A percentile compares a stretch with the other conserved stretches of the same genome.
phyloP scores from a whole-genome alignment of 2,329 filamentous ascomycete genomes.

The Cercospora zeae-maydis region DNA sequence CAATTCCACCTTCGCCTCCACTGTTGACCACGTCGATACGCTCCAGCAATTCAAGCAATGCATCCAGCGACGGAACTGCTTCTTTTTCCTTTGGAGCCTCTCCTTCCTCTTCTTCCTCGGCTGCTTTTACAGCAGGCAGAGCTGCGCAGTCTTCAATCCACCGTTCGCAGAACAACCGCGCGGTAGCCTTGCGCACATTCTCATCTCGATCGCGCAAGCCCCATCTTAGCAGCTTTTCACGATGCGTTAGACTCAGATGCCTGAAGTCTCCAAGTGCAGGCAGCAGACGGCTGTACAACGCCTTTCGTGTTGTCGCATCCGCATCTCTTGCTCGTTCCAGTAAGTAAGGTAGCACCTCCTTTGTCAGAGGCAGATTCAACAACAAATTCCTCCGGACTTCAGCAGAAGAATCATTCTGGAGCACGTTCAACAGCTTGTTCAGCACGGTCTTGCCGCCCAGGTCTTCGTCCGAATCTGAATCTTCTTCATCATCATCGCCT shows the following conservation, averaged over 20 bases:
- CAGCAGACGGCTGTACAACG: conserved; percentile 81
- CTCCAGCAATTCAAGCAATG: conserved; percentile 83
- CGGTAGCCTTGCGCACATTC: conserved; percentile 86
- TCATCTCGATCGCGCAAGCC: conserved; percentile 91
- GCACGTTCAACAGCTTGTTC: conserved; percentile 77
- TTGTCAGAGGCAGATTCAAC: conserved; percentile 82
- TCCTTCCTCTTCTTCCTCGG: conserved; percentile 53
- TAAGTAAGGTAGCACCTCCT: conserved; percentile 77
- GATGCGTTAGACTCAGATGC: conserved; percentile 85
- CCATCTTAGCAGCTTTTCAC: conserved; percentile 94
- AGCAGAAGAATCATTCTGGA: conserved; percentile 91
- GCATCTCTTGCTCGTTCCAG: conserved; percentile 87
- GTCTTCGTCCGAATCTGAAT: conserved; percentile 66
- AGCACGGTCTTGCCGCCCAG: conserved; percentile 65
- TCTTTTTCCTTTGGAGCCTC: conserved; percentile 45
- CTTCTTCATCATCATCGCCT: conserved; percentile 59
- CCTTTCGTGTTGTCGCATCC: conserved; percentile 76
- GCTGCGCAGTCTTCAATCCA: conserved; percentile 96
- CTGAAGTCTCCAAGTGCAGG: conserved; percentile 91
- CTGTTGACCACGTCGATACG: conserved; percentile 91
- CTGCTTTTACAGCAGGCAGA: conserved; percentile 56
- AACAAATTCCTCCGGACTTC: conserved; percentile 87
- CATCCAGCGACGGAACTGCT: conserved; percentile 69
- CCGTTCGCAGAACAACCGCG: conserved; percentile 84
- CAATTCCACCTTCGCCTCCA: conserved; percentile 83